Conservation (phyloP, 164 flowering plant genomes). For the Taxillus chinensis region DNA sequence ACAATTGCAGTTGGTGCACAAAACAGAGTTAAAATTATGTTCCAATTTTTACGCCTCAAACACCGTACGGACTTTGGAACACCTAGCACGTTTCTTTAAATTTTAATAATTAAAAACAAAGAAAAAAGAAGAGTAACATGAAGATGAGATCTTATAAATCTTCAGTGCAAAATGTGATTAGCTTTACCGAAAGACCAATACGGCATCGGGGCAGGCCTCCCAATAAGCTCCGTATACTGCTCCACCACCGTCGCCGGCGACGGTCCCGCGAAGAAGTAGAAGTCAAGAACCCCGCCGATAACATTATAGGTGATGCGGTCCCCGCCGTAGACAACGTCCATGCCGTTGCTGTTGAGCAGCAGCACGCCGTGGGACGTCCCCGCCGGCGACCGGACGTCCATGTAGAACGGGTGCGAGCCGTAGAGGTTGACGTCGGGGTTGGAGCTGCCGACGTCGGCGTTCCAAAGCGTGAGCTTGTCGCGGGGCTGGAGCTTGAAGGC, state of each 20-base stretch:
- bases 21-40: no score
- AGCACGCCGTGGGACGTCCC: background rate
- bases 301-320: conserved; percentile 43
- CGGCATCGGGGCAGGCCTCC: conserved; percentile 56
- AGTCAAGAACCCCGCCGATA: conserved; percentile 48
- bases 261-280: conserved; percentile 43
- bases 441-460: background rate
- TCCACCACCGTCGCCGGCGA: conserved; percentile 33
- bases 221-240: conserved; percentile 49
- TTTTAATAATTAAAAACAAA: no score
- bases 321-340: conserved; percentile 44
- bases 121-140: no score
- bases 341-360: conserved; percentile 53
- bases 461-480: background rate
- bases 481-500: background rate
- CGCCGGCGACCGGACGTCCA: background rate
- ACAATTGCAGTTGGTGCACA: no score
- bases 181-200: conserved; percentile 51
- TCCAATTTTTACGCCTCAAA: no score
- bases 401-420: conserved; percentile 1
- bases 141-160: no score
- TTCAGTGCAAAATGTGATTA: no score
- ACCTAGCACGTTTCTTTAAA: no score
- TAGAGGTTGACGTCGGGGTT: background rate
- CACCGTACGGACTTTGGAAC: no score